Evolutionary conservation across 2,329 filamentous ascomycete species (phyloP), one percentile per base, ranked within the genome.

Genomic region (Fusarium continuum): DNA sequence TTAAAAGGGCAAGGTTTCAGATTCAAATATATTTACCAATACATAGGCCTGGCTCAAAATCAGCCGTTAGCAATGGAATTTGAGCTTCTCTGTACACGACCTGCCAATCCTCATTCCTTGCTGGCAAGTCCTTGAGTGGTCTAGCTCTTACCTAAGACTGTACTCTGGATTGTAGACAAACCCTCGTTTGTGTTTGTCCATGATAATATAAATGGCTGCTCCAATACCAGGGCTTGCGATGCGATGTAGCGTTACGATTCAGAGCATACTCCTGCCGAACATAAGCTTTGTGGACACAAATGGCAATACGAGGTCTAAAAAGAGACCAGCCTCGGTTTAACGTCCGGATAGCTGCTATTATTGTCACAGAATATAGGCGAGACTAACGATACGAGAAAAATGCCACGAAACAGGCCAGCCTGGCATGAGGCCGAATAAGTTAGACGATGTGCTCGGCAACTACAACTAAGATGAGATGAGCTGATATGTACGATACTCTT

Each of bases 101-200:
- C 17, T 28, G 14, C 8, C 32, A 36, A 34, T 34, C n/a, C n/a
- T 46, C 35, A 23, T 31, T 31, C 55, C 35, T 28, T 35, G 22
- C 39, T 43, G 55, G 29, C 9, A 47, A 43, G 13, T 40, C 39
- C 34, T 64, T 36, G 35, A 51, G 31, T 25, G 31, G 53, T 55
- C 41, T 69, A 64, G 67, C 39, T 70, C 63, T 69, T 64, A 61
- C 61, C 51, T 69, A 59, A 65, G 60, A 68, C 49, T 54, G 44
- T 19, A 32, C 34, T 41, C 51, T 22, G 62, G 36, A 40, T 55
- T 68, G 38, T 59, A 68, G 59, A 38, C 49, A 29, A 49, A 39
- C 28, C 40, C 39, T 54, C 31, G 38, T 44, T 63, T 39, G 17
- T 29, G n/a, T n/a, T n/a, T n/a, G n/a, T 26, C 31, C 35, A 36